A percentile compares a stretch with the other conserved stretches of the same genome.
These are phyloP conservation scores for Russula ochroleuca DNA, from an alignment of 768 basidiomycete genomes.

Conservation along the genomic window DNA sequence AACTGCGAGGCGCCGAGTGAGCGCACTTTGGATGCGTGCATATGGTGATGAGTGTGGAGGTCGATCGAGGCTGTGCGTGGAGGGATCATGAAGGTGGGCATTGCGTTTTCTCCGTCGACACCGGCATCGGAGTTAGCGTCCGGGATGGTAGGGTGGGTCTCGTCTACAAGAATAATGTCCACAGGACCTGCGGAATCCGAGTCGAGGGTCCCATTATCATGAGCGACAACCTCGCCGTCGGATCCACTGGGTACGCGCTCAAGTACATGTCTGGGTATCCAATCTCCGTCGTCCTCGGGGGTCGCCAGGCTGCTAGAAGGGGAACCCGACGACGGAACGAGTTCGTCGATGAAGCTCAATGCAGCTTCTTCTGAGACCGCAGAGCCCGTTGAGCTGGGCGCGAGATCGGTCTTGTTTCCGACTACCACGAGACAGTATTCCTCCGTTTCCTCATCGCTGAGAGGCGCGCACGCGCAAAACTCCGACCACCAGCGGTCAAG, in stretches of 20 bases:
- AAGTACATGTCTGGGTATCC: not conserved
- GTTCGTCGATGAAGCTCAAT: slow-evolving; percentile 49
- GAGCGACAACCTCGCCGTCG: not conserved
- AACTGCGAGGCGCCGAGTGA: slow-evolving; percentile 47
- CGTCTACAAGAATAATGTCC: slow-evolving; percentile 10
- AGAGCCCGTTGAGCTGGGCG: slow-evolving; percentile 18
- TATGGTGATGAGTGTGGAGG: slow-evolving; percentile 33
- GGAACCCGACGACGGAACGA: slow-evolving; percentile 38
- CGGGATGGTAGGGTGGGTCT: not conserved
- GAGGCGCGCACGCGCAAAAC: slow-evolving; percentile 62
- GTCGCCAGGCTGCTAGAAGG: slow-evolving; percentile 14
- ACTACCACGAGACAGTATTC: slow-evolving; percentile 66
- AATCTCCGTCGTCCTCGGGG: slow-evolving; percentile 9
- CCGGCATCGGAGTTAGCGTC: slow-evolving; percentile 28
- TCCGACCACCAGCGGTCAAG: slow-evolving; percentile 76
- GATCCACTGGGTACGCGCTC: not conserved
- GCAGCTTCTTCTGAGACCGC: slow-evolving; percentile 45
- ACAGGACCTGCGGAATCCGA: not conserved
- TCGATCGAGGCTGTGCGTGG: slow-evolving; percentile 34
- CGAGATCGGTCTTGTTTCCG: slow-evolving; percentile 73
- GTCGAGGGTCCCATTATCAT: not conserved
- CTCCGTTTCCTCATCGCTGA: slow-evolving; percentile 56
- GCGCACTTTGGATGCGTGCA: slow-evolving; percentile 40
- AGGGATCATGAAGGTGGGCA: slow-evolving; percentile 24
- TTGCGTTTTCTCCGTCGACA: not conserved